phyloP scores from a whole-genome alignment of 495 filamentous ascomycete genomes.

The Penicillium canariense region DNA sequence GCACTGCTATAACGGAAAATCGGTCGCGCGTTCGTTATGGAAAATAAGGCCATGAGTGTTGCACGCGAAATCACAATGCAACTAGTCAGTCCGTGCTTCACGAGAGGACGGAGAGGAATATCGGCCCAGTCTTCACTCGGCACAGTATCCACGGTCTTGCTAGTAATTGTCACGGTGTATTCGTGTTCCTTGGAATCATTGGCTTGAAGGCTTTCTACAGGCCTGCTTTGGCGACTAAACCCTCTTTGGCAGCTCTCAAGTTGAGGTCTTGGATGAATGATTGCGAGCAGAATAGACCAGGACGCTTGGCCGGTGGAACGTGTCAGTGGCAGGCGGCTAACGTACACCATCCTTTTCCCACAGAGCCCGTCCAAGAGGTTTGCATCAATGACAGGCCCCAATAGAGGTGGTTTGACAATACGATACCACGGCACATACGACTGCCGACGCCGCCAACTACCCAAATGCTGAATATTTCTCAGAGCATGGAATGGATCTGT shows the following conservation, averaged over 20 bases:
- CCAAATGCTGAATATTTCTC: too few species aligned
- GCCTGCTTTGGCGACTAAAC: background rate
- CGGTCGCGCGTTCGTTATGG: background rate
- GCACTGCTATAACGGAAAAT: slow-evolving; percentile 1
- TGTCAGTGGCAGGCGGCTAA: background rate
- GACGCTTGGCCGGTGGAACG: background rate
- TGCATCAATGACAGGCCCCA: too few species aligned
- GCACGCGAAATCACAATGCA: background rate
- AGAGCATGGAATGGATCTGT: too few species aligned
- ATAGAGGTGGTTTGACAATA: too few species aligned
- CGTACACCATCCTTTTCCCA: slow-evolving; percentile 2
- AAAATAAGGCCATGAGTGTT: slow-evolving; percentile 2
- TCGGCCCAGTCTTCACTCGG: background rate
- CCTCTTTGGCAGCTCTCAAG: background rate
- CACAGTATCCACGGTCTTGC: too few species aligned
- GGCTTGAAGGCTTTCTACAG: background rate
- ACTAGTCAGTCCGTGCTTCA: background rate
- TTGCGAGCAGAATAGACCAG: background rate
- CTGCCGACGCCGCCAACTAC: too few species aligned
- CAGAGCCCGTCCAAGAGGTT: background rate
- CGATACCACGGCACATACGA: too few species aligned
- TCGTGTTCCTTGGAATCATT: background rate
- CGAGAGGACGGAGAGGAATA: background rate
- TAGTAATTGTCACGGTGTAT: too few species aligned
- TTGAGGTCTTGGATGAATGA: background rate